Evolutionary conservation across 2,329 filamentous ascomycete species (phyloP).

Genomic region (Fusarium verticillioides): DNA sequence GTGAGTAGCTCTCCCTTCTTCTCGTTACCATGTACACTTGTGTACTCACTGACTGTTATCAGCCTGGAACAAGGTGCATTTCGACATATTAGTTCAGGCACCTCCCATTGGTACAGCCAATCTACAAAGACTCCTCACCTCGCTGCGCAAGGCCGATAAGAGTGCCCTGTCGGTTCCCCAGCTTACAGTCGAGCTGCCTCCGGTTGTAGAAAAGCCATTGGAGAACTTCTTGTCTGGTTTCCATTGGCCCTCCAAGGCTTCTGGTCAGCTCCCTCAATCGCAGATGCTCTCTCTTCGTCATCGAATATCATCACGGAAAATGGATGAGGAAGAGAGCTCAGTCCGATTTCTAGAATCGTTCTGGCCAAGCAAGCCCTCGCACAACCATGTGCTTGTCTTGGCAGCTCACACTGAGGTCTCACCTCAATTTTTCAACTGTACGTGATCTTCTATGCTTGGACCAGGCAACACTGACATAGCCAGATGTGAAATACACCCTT

Average conservation of each 20-base stretch:
- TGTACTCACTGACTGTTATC: conserved; percentile 27
- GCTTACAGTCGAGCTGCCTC: conserved; percentile 86
- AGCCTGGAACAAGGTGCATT: conserved; percentile 81
- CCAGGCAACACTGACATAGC: conserved; percentile 25
- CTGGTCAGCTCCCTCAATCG: conserved; percentile 54
- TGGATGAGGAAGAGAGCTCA: conserved; percentile 76
- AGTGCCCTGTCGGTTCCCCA: conserved; percentile 75
- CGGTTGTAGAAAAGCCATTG: conserved; percentile 73
- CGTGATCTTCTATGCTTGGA: conserved; percentile 33
- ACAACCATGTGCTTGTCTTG: conserved; percentile 84
- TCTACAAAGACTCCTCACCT: conserved; percentile 79
- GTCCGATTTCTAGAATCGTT: conserved; percentile 86
- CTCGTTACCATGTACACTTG: conserved; percentile 30
- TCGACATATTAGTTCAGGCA: conserved; percentile 89
- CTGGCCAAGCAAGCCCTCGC: conserved; percentile 74
- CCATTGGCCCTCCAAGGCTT: conserved; percentile 69
- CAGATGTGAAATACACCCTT: conserved; percentile 79
- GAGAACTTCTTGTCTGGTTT: conserved; percentile 71
- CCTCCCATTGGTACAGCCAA: conserved; percentile 76
- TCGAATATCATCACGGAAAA: conserved; percentile 70
- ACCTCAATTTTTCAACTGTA: conserved; percentile 83
- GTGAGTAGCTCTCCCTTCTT: conserved; percentile 53
- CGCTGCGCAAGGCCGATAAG: conserved; percentile 80
- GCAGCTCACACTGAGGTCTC: conserved; percentile 85
- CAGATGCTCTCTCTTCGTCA: conserved; percentile 76